Evolutionary conservation across 257 asterid genomes (phyloP).

Genomic region (Gardenia jasminoides): DNA sequence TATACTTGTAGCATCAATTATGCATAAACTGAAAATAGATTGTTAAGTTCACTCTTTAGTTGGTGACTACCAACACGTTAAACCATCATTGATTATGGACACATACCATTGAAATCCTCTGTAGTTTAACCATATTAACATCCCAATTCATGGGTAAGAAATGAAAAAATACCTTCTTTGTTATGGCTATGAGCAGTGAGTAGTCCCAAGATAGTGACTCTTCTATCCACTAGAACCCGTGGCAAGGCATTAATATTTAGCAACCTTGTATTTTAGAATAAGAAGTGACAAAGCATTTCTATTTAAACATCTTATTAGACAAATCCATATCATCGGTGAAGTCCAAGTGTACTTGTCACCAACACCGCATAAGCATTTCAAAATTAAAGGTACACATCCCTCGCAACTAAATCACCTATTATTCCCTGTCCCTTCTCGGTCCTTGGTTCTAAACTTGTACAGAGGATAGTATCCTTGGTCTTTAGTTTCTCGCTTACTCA

Average conservation of each 20-base stretch:
- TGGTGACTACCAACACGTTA: background rate
- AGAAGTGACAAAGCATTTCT: slow-evolving; percentile 11
- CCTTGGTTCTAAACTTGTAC: background rate
- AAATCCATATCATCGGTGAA: background rate
- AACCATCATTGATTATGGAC: background rate
- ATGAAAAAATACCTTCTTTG: slow-evolving; percentile 52
- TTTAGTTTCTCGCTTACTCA: background rate
- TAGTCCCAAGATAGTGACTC: slow-evolving; percentile 37
- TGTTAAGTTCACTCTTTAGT: background rate
- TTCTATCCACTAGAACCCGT: slow-evolving; percentile 72
- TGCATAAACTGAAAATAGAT: background rate
- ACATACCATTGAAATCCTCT: background rate
- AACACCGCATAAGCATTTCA: background rate
- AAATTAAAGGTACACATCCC: background rate
- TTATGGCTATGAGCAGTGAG: slow-evolving; percentile 45
- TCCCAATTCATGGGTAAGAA: background rate
- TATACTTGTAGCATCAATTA: background rate
- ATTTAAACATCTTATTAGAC: background rate
- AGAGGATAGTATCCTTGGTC: background rate
- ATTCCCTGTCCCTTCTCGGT: background rate
- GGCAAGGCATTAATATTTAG: slow-evolving; percentile 11
- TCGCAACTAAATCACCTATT: background rate
- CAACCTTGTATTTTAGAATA: background rate
- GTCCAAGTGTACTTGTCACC: background rate
- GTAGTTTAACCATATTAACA: background rate